phyloP scores from a whole-genome alignment of 495 filamentous ascomycete genomes.

The Hypoxylon subgilvum region DNA sequence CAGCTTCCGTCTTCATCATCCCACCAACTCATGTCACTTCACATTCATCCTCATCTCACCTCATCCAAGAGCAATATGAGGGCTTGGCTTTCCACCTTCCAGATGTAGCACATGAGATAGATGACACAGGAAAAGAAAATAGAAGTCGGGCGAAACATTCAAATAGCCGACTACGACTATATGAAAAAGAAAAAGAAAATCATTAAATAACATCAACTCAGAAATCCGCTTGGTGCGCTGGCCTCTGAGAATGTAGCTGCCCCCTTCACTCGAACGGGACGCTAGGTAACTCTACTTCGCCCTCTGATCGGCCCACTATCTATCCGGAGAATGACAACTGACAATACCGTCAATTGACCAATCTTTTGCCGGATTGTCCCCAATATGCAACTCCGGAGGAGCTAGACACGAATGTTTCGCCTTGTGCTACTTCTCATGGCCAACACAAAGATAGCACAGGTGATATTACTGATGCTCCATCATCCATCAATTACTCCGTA shows the following conservation, averaged over 20 bases:
- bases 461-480: constrained; percentile 2
- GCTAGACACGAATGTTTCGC: constrained; percentile 21
- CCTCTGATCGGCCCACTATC: constrained; percentile 9
- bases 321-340: constrained; percentile 17
- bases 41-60: constrained; percentile 31
- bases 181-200: background rate
- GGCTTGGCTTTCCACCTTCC: constrained; percentile 9
- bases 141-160: no score
- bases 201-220: constrained; percentile 27
- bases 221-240: background rate
- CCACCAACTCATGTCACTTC: constrained; percentile 1
- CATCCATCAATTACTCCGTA: constrained; percentile 30
- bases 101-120: no score
- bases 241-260: background rate
- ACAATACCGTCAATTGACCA: constrained; percentile 5
- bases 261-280: constrained; percentile 25
- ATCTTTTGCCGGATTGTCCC: constrained; percentile 36
- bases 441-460: background rate
- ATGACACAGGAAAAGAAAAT: background rate
- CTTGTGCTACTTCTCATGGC: constrained; percentile 19
- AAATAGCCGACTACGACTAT: constrained; percentile 24
- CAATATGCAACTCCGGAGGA: constrained; percentile 31
- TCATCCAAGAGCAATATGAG: constrained; percentile 9
- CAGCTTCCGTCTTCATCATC: background rate
- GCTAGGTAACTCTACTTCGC: constrained; percentile 15